Evolutionary conservation across 768 basidiomycete genomes (phyloP).

Genomic region (Rickenella mellea): DNA sequence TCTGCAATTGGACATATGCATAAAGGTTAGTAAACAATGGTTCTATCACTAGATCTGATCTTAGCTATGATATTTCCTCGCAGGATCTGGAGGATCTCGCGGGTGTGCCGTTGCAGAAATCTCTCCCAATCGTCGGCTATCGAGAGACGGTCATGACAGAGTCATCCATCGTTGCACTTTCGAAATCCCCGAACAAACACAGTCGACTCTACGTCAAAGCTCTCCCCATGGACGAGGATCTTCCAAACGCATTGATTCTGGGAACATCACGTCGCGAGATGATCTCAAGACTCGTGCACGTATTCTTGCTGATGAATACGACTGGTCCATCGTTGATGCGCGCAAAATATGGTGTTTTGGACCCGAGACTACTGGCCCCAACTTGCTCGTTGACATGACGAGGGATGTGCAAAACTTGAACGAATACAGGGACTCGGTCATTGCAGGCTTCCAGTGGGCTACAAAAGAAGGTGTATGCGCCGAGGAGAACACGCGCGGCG

Average conservation of each 20-base stretch:
- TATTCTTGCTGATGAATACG: conserved; percentile 88
- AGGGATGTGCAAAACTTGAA: conserved; percentile 99
- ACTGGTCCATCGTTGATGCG: conserved; percentile 99
- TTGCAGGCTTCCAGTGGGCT: conserved; percentile 99
- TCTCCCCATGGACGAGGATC: conserved; percentile 86
- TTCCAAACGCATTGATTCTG: conserved; percentile 88
- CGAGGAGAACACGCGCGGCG: conserved; percentile 98
- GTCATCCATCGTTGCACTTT: conserved; percentile 91
- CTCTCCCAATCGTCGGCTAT: conserved; percentile 95
- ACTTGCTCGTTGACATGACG: conserved; percentile 94
- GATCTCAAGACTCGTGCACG: conserved; percentile 97
- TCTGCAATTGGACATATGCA: conserved; percentile 97
- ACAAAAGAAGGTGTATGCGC: conserved; percentile 95
- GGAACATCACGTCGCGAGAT: conserved; percentile 82
- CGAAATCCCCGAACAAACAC: conserved; percentile 99
- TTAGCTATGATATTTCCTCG: conserved; percentile 3
- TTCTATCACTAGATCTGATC: not conserved
- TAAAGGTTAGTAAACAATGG: conserved; percentile 55
- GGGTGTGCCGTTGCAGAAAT: conserved; percentile 97
- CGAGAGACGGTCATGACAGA: conserved; percentile 96
- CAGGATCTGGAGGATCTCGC: conserved; percentile 99
- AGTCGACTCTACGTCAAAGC: conserved; percentile 96
- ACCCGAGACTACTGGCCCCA: conserved; percentile 94
- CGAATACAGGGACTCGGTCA: conserved; percentile 99
- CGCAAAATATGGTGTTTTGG: conserved; percentile 99